Percentiles rank a stretch among this genome's conserved stretches.
These are phyloP conservation scores for Excoecaria cochinchinensis DNA, from an alignment of 345 rosid genomes.

Conservation along the genomic window DNA sequence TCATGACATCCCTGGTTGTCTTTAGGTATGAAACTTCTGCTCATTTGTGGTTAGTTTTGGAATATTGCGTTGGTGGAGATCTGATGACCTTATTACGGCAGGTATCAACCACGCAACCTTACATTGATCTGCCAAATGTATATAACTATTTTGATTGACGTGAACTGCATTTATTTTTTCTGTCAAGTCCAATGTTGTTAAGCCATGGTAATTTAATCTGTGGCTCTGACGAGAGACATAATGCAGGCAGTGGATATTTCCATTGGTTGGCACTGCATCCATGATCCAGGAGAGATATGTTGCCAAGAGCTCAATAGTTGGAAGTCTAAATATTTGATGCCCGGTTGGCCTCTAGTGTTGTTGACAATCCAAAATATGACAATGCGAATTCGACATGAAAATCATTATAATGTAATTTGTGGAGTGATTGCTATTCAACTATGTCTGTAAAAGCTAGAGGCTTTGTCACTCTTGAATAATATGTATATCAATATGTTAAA, in stretches of 20 bases:
- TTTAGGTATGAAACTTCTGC: slow-evolving; percentile 94
- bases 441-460: not conserved
- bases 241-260: not conserved
- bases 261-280: not conserved
- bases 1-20: not conserved
- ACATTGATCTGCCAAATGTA: slow-evolving; percentile 7
- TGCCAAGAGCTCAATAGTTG: not conserved
- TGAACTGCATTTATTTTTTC: not conserved
- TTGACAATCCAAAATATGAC: not conserved
- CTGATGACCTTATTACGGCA: slow-evolving; percentile 76
- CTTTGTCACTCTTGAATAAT: not conserved
- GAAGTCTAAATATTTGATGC: not conserved
- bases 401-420: not conserved
- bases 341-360: not conserved
- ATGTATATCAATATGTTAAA: not conserved
- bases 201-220: not conserved
- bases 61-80: slow-evolving; percentile 96
- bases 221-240: not conserved
- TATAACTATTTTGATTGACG: not conserved
- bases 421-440: not conserved
- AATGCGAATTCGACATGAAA: not conserved
- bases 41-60: slow-evolving; percentile 97
- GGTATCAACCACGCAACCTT: slow-evolving; percentile 41
- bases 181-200: not conserved
- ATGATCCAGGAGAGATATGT: not conserved